phyloP scores from a whole-genome alignment of 352 stramenopile genomes.

The Globisporangium yorkense region DNA sequence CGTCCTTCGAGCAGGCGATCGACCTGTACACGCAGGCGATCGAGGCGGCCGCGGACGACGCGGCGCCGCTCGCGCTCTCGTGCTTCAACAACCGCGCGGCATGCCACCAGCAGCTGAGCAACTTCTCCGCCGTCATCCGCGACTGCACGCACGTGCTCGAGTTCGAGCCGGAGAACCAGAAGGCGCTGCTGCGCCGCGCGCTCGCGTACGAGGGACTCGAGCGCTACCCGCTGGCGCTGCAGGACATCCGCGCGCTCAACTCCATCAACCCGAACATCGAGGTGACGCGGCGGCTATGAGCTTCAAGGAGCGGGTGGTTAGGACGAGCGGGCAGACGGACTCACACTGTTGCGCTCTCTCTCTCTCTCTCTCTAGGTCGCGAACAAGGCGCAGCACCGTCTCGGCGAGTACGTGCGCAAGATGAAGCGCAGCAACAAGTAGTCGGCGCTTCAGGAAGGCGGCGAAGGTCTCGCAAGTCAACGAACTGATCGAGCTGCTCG shows the following conservation, averaged over 20 bases:
- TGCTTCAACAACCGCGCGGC: conserved; percentile 94
- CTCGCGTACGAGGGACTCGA: conserved; percentile 95
- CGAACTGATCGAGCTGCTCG: background rate
- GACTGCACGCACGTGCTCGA: conserved; percentile 95
- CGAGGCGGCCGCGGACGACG: conserved; percentile 66
- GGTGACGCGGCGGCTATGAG: conserved; percentile 23
- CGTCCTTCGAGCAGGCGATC: conserved; percentile 89
- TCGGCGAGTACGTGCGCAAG: conserved; percentile 83
- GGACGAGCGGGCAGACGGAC: too few species aligned
- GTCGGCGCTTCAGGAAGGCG: conserved; percentile 17
- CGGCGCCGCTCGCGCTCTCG: conserved; percentile 85
- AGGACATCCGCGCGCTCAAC: conserved; percentile 84
- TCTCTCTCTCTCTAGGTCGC: conserved; percentile 40
- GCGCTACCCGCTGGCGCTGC: conserved; percentile 87
- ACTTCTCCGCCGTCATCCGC: conserved; percentile 93
- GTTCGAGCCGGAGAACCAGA: conserved; percentile 92
- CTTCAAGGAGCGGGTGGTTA: background rate
- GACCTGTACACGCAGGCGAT: conserved; percentile 92
- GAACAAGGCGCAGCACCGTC: conserved; percentile 87
- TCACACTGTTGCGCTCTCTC: background rate
- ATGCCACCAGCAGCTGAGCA: conserved; percentile 96
- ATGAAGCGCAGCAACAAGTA: conserved; percentile 67
- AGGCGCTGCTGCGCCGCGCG: conserved; percentile 91
- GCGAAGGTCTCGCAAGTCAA: too few species aligned
- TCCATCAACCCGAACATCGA: conserved; percentile 86